Conservation (phyloP, 768 basidiomycete genomes). For the Lentinus brumalis region DNA sequence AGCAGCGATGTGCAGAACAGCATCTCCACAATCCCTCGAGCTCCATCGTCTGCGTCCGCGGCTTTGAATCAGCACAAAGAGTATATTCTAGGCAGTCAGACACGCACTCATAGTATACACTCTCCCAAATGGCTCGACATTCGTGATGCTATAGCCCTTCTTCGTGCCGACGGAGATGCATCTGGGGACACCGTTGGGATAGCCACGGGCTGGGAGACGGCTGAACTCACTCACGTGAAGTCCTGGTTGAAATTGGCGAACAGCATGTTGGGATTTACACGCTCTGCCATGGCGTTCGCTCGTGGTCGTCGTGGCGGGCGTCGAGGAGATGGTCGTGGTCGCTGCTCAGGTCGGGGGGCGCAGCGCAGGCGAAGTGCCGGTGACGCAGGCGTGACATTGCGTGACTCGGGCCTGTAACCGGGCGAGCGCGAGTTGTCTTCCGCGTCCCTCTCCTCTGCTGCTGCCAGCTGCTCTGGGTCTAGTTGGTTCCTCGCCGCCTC, state of each 20-base stretch:
- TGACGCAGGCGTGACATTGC: constrained; percentile 12
- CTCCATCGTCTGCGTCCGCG: constrained; percentile 73
- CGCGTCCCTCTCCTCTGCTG: not conserved
- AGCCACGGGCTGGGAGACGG: not conserved
- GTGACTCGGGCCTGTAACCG: not conserved
- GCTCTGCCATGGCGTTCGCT: constrained; percentile 35
- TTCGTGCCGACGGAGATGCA: constrained; percentile 95
- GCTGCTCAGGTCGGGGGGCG: constrained; percentile 3
- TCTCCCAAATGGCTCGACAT: constrained; percentile 96
- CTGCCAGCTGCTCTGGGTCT: too few relatives aligned
- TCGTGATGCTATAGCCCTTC: constrained; percentile 95
- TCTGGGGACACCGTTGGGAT: constrained; percentile 36
- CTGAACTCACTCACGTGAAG: constrained; percentile 66
- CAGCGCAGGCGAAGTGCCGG: not conserved
- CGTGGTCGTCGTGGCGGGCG: constrained; percentile 1
- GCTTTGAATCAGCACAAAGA: not conserved
- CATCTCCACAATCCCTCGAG: constrained; percentile 98
- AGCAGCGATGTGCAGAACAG: constrained; percentile 98
- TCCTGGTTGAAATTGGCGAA: constrained; percentile 99
- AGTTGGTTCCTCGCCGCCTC: not conserved
- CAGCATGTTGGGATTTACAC: constrained; percentile 56
- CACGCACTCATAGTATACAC: constrained; percentile 92
- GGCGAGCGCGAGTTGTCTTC: not conserved
- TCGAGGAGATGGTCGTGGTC: constrained; percentile 9
- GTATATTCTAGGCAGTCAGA: not conserved